Percentiles rank a stretch among this genome's conserved stretches.
Conservation (phyloP, 148 eudicot genomes). For the Cornus suecica region DNA sequence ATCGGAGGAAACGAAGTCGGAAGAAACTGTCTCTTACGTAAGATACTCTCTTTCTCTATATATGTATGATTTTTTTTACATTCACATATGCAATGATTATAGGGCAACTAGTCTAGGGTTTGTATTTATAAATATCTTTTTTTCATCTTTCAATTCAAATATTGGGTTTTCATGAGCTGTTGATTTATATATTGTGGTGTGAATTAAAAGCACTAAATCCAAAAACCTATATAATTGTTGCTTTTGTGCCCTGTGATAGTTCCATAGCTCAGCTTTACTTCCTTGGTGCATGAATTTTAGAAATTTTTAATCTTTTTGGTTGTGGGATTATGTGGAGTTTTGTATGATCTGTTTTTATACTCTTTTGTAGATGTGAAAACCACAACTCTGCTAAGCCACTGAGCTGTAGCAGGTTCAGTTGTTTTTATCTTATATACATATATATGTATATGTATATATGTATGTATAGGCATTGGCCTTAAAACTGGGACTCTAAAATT, state of each 20-base stretch:
- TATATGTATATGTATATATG: no score
- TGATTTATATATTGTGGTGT: neutral
- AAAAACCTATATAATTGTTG: neutral
- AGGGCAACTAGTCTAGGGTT: neutral
- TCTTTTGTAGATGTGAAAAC: no score
- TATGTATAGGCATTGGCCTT: no score
- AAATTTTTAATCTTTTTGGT: neutral
- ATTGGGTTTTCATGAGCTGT: neutral
- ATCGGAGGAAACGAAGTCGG: conserved; percentile 7
- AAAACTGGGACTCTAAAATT: no score
- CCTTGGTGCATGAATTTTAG: neutral
- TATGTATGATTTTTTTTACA: neutral
- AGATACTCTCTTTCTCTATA: neutral
- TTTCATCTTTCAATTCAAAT: neutral
- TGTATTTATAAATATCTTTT: neutral
- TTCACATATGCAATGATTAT: neutral
- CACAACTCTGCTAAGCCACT: no score
- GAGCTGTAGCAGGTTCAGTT: no score
- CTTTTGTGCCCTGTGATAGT: neutral
- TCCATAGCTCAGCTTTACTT: neutral
- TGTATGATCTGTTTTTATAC: no score
- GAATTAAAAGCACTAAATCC: neutral
- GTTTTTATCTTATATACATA: no score
- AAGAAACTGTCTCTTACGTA: conserved; percentile 2
- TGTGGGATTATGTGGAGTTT: neutral